Percentiles rank a stretch among this genome's conserved stretches.
Evolutionary conservation across 148 eudicot species (phyloP).

Genomic region (Fallopia convolvulus): DNA sequence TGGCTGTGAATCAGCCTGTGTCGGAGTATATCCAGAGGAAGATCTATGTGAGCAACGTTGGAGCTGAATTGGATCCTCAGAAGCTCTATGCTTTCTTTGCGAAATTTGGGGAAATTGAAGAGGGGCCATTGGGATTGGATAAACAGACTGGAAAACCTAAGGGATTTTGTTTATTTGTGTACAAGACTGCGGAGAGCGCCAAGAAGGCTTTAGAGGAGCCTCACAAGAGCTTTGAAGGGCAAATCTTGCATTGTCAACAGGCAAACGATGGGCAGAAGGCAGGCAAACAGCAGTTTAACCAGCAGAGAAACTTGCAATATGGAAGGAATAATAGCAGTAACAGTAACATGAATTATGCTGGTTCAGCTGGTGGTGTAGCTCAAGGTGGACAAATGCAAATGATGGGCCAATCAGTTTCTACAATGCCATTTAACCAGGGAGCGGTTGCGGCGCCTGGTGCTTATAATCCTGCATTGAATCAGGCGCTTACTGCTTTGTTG

Average conservation of each 20-base stretch:
- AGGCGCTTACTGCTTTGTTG: constrained; percentile 73
- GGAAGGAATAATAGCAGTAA: constrained; percentile 36
- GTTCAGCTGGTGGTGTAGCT: constrained; percentile 28
- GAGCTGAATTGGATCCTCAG: constrained; percentile 49
- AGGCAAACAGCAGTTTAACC: constrained; percentile 37
- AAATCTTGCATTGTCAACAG: constrained; percentile 9
- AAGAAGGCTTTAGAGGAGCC: constrained; percentile 51
- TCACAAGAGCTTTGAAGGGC: constrained; percentile 54
- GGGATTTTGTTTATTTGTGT: constrained; percentile 73
- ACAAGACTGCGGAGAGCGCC: constrained; percentile 56
- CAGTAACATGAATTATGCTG: constrained; percentile 37
- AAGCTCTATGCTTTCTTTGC: constrained; percentile 43
- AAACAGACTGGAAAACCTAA: constrained; percentile 66
- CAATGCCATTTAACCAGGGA: constrained; percentile 32
- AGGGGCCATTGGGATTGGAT: constrained; percentile 77
- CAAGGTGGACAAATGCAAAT: constrained; percentile 38
- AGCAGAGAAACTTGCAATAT: constrained; percentile 29
- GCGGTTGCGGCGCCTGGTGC: constrained; percentile 30
- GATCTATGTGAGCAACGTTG: constrained; percentile 64
- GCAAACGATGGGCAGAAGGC: constrained; percentile 37
- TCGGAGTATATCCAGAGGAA: constrained; percentile 42
- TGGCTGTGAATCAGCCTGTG: not conserved
- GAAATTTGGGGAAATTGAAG: constrained; percentile 64
- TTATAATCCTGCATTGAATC: constrained; percentile 63
- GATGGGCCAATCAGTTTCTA: constrained; percentile 49